Base-by-base conservation (phyloP, 768 basidiomycete species). In the Boletus fagicola region DNA sequence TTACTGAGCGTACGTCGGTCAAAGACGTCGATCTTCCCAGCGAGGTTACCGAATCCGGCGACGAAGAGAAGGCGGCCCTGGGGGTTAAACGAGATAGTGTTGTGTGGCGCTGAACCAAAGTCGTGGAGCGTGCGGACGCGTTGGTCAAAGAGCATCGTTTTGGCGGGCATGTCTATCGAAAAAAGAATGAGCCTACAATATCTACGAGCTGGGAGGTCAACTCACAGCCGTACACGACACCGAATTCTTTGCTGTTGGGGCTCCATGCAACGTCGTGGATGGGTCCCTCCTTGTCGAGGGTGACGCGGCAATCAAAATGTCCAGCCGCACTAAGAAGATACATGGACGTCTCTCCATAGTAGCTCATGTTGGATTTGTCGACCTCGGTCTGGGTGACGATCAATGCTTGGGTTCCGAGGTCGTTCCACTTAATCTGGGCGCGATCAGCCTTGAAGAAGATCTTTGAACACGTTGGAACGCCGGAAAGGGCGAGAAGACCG, bases 251-350 rank as follows among this genome's bases (percentile, higher is more conserved):
- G 50, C 92, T 93, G 65, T 93, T 94, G 9, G 97, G 94, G 62
- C 87, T 94, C 97, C 97, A 99, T 16, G 84, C 75, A 59, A 96
- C 97, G 70, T 98, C 97, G 66, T 97, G 94, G 60, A 99, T 93
- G 0, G 94, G 94, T 1, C 97, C 97, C 59, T 98, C 96, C 77
- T 97, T 98, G 75, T 97, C 94, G 64, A 92, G 76, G 1, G 80
- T 76, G 28, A 98, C 90, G 30, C 93, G 81, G 68, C 92, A 93
- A 69, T 98, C 95, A 65, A 94, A 98, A 64, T 93, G 91, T 16
- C 96, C 95, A 10, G 92, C 88, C 18, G 94, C 86, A 61, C 88
- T 94, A 60, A 98, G 83, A 15, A 98, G 81, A 75, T 96, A 98
- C 67, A 99, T 77, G 51, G 92, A 92, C 3, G 95, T 97, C 78